Percentiles rank a stretch among this genome's conserved stretches.
Evolutionary conservation across 495 filamentous ascomycete species (phyloP).

Genomic region (Hapsidospora chrysogenum): DNA sequence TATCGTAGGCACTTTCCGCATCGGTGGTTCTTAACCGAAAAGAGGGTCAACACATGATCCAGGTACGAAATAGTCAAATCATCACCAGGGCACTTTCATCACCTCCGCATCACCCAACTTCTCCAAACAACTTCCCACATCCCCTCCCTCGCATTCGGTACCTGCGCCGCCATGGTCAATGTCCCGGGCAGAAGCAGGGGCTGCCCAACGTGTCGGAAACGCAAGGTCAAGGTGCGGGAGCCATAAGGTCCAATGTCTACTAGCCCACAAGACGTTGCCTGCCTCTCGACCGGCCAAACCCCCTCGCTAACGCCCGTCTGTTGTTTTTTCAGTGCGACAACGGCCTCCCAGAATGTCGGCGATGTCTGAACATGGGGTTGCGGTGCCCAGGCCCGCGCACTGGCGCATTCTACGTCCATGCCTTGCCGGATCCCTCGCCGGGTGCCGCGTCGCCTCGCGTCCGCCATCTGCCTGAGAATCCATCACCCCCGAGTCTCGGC

Average conservation of each 20-base stretch:
- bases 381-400: not conserved
- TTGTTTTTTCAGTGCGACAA: not conserved
- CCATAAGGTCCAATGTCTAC: not conserved
- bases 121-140: too few relatives aligned
- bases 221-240: constrained; percentile 1
- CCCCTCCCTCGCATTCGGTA: too few relatives aligned
- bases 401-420: constrained; percentile 1
- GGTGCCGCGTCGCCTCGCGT: not conserved
- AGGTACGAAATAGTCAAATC: too few relatives aligned
- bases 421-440: not conserved
- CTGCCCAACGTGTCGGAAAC: constrained; percentile 1
- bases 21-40: too few relatives aligned
- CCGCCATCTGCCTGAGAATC: not conserved
- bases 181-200: constrained; percentile 1
- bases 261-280: not conserved
- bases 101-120: too few relatives aligned
- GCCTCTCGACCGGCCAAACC: not conserved
- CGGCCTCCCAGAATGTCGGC: not conserved
- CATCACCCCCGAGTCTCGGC: not conserved
- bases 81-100: too few relatives aligned
- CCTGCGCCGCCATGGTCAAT: constrained; percentile 1
- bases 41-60: too few relatives aligned
- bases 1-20: too few relatives aligned
- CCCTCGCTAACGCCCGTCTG: not conserved
- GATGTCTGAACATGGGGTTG: constrained; percentile 1